Base-by-base conservation (phyloP, 1,284 basidiomycete species). In the Moesziomyces antarcticus region DNA sequence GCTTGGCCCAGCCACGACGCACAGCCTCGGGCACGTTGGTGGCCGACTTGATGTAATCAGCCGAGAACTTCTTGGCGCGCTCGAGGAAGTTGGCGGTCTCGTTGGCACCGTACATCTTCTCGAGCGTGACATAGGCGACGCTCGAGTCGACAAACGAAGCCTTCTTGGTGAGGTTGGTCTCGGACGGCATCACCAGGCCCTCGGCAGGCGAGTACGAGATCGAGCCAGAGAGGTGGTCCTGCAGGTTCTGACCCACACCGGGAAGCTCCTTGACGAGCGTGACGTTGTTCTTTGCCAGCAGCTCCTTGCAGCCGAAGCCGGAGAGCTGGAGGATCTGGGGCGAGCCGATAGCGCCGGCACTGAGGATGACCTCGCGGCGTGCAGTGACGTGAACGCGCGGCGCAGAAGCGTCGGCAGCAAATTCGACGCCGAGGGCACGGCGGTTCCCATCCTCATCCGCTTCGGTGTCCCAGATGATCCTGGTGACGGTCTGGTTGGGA, bases 231-330 rank as follows among this genome's bases (percentile, higher is more conserved):
- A 81, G 62, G 58, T 88, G 88, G 55, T 88, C 88, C 56, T 88
- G 88, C 8, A 88, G 78, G 73, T 89, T 88, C 69, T 85, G 84
- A 6, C 88, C 88, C 1, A 88, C 87, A 5, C 87, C 87, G 6
- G 86, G 85, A 16, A 88, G 84, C 27, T 87, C 81, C 35, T 87
- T 74, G 56, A 85, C 82, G 5, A 85, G 56, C 2, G 83, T 79
- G 18, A 89, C 83, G 11, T 85, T 85, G n/a, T 86, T 71, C 41
- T 71, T 79, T 13, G 78, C 66, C 13, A 89, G 82, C 1, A 87
- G 75, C 13, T 84, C 80, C 21, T 75, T 78, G 50, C 84, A 73
- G 8, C 88, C 88, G 42, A 89, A 86, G 7, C 88, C 88, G 3
- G 87, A 87, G 4, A 88, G 78, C 62, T 88, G 87, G 0, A 88